Evolutionary conservation across 768 basidiomycete species (phyloP).

Genomic region (Podaxis sp.): DNA sequence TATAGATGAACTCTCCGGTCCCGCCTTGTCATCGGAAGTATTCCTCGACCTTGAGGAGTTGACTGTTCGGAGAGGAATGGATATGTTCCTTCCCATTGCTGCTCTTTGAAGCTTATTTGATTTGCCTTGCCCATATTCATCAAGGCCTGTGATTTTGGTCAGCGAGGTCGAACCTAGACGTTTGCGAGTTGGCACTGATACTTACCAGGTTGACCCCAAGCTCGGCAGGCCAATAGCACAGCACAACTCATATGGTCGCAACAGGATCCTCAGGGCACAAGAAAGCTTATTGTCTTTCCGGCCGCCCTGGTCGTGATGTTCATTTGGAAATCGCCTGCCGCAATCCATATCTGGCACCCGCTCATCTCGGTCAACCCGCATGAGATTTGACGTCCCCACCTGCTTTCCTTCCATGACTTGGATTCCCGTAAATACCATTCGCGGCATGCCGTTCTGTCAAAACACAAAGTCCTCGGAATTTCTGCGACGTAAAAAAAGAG

Average conservation of each 20-base stretch:
- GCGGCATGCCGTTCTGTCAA: not conserved
- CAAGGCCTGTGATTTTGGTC: not conserved
- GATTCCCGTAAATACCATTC: not conserved
- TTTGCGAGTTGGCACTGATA: not conserved
- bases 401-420: not conserved
- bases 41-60: not conserved
- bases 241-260: not conserved
- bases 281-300: constrained; percentile 8
- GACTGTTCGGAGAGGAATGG: not conserved
- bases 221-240: not conserved
- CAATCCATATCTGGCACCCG: not conserved
- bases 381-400: not conserved
- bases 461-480: constrained; percentile 5
- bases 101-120: not conserved
- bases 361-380: not conserved
- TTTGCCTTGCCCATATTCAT: not conserved
- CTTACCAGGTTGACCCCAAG: constrained; percentile 1
- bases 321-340: not conserved
- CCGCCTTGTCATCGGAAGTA: constrained; percentile 13
- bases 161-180: not conserved
- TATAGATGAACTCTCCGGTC: constrained; percentile 1
- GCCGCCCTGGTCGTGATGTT: not conserved
- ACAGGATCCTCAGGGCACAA: not conserved
- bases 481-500: not conserved
- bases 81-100: not conserved